Base-by-base conservation (phyloP, 768 basidiomycete genomes). In the Mycena kentingensis region DNA sequence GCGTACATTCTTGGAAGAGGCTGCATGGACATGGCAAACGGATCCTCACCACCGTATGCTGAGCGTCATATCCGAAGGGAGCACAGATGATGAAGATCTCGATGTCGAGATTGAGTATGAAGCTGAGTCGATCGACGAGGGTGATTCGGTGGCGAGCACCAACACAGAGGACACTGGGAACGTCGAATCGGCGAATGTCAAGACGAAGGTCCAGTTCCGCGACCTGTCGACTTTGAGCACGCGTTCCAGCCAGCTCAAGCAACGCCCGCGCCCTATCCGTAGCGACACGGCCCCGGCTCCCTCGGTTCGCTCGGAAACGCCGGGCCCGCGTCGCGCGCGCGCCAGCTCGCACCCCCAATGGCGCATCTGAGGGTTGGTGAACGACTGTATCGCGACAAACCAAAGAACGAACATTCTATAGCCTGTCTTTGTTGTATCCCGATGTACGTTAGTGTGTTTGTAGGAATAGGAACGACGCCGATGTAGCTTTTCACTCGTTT, bases 201-300 rank as follows among this genome's bases (percentile, higher is more conserved):
- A 26, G 21, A 11, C 43, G 45, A 21, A 11, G n/a, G n/a, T n/a
- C 27, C 25, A 37, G 28, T 12, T 26, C 3, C 57, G 57, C 41
- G 57, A 58, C 36, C 21, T 58, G 24, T 58, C 57, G 45, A 35
- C 49, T 13, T 28, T 44, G 7, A 31, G 24, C 11, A 58, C 57
- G 41, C 43, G 54, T 34, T 58, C 57, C 25, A 58, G 57, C 42
- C 45, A 28, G 29, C 53, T 58, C 43, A 58, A 58, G 50, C 56
- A n/a, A 8, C 41, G 22, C 41, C 6, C 24, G 12, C 18, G 13
- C 21, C 41, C 22, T 6, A 5, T 25, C 22, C 41, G 41, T 42
- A 13, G 22, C 6, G 24, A 24, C 12, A 42, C 41, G 21, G 19
- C 22, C 25, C 41, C 41, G 5, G 41, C 41, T 27, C 22, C 41